Conservation (phyloP, 1,284 basidiomycete genomes). For the Apiotrichum domesticum region DNA sequence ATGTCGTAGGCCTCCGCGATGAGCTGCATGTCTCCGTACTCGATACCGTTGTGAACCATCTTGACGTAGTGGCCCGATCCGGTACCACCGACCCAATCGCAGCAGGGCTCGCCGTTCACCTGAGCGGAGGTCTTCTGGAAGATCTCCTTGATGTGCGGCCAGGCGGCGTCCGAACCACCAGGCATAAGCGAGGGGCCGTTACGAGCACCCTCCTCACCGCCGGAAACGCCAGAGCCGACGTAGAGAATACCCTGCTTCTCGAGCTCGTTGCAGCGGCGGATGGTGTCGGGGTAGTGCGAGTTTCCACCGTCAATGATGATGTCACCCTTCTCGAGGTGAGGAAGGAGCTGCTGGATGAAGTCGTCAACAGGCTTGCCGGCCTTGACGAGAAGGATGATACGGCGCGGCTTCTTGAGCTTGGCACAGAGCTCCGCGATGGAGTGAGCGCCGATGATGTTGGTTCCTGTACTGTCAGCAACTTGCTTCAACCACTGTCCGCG, state of each 20-base stretch:
- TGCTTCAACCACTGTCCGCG: too few species aligned
- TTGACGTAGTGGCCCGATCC: constrained; percentile 94
- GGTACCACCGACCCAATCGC: constrained; percentile 97
- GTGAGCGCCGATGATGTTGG: constrained; percentile 90
- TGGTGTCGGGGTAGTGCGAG: constrained; percentile 98
- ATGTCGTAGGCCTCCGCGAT: constrained; percentile 99
- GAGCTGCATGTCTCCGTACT: constrained; percentile 99
- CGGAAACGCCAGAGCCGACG: constrained; percentile 98
- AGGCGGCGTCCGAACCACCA: constrained; percentile 88
- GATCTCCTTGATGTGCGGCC: constrained; percentile 96
- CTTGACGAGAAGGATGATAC: constrained; percentile 88
- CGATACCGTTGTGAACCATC: constrained; percentile 66
- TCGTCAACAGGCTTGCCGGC: constrained; percentile 57
- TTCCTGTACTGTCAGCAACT: constrained; percentile 55
- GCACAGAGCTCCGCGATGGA: constrained; percentile 76
- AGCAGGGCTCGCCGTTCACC: constrained; percentile 92
- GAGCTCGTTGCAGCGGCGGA: constrained; percentile 87
- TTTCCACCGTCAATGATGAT: constrained; percentile 99
- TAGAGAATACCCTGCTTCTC: constrained; percentile 92
- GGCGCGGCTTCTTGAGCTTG: constrained; percentile 55
- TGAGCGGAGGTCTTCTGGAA: constrained; percentile 98
- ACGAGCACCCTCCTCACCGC: constrained; percentile 98
- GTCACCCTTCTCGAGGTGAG: constrained; percentile 61
- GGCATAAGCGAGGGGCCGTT: constrained; percentile 99
- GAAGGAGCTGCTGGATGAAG: constrained; percentile 55